These are phyloP conservation scores for Myxozyma udenii DNA, from an alignment of 805 yeast species.

Conservation along the genomic window DNA sequence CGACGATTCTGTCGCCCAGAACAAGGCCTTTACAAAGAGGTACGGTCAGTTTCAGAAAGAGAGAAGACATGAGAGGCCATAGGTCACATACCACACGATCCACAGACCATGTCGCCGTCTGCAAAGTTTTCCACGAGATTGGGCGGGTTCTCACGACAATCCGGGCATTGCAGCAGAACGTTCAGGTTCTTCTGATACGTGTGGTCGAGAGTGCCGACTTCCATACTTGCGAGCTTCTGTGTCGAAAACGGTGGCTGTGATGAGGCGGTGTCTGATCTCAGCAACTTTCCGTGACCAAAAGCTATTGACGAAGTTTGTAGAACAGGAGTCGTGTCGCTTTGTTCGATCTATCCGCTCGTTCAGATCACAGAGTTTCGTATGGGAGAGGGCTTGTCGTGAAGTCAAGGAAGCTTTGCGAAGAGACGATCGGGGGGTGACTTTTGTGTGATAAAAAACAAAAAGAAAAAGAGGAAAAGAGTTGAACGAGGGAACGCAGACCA, in stretches of 20 bases:
- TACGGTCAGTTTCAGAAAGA: neutral
- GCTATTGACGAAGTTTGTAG: no score
- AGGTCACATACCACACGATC: constrained; percentile 69
- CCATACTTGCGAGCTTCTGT: neutral
- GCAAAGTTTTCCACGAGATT: constrained; percentile 91
- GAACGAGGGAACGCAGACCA: no score
- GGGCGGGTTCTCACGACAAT: constrained; percentile 93
- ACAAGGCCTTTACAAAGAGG: constrained; percentile 48
- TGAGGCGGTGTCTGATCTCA: no score
- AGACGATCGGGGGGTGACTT: no score
- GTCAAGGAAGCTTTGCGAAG: no score
- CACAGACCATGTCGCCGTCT: constrained; percentile 98
- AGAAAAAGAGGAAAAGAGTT: no score
- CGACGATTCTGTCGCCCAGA: constrained; percentile 85
- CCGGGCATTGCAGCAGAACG: constrained; percentile 89
- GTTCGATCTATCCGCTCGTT: no score
- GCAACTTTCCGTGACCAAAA: no score
- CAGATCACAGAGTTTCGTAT: no score
- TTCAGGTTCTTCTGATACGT: constrained; percentile 53
- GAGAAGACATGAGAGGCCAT: neutral
- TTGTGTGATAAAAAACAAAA: no score
- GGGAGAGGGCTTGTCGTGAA: no score
- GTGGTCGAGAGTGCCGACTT: neutral
- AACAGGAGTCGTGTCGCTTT: no score
- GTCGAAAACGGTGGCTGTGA: constrained; percentile 5